Percentiles rank a stretch among this genome's conserved stretches.
phyloP scores from a whole-genome alignment of 768 basidiomycete genomes.

The Hygrophoropsis aurantiaca region DNA sequence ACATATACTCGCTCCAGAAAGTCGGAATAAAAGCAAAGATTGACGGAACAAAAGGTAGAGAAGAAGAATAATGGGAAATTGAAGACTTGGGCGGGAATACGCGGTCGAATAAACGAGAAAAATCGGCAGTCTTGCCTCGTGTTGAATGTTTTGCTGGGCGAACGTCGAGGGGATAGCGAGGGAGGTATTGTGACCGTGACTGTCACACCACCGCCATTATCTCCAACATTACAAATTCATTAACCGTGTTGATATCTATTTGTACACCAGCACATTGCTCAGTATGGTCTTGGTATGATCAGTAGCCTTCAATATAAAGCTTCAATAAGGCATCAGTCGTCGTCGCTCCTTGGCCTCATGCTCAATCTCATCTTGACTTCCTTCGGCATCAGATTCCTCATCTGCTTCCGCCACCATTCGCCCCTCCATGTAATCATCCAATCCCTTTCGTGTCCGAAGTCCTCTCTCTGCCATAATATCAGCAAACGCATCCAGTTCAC shows the following conservation, averaged over 20 bases:
- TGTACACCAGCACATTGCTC: conserved; percentile 17
- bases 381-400: conserved; percentile 21
- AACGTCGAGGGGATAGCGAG: background rate
- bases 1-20: conserved; percentile 2
- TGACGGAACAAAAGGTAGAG: conserved; percentile 8
- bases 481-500: conserved; percentile 60
- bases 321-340: conserved; percentile 63
- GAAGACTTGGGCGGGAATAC: conserved; percentile 4
- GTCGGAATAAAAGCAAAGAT: conserved; percentile 6
- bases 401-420: conserved; percentile 7
- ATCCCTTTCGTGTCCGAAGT: conserved; percentile 56
- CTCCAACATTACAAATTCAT: conserved; percentile 1
- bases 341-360: conserved; percentile 56
- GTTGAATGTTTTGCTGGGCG: conserved; percentile 21
- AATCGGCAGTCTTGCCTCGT: conserved; percentile 25
- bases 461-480: conserved; percentile 80
- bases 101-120: conserved; percentile 22
- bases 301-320: conserved; percentile 19
- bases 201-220: conserved; percentile 15
- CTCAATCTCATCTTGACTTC: conserved; percentile 55
- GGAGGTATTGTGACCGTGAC: conserved; percentile 11
- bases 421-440: conserved; percentile 45
- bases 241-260: conserved; percentile 1
- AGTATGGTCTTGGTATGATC: background rate
- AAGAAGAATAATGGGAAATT: conserved; percentile 2